These are phyloP conservation scores for Fusarium sambucinum DNA, from an alignment of 2,329 filamentous ascomycete species.

Conservation along the genomic window DNA sequence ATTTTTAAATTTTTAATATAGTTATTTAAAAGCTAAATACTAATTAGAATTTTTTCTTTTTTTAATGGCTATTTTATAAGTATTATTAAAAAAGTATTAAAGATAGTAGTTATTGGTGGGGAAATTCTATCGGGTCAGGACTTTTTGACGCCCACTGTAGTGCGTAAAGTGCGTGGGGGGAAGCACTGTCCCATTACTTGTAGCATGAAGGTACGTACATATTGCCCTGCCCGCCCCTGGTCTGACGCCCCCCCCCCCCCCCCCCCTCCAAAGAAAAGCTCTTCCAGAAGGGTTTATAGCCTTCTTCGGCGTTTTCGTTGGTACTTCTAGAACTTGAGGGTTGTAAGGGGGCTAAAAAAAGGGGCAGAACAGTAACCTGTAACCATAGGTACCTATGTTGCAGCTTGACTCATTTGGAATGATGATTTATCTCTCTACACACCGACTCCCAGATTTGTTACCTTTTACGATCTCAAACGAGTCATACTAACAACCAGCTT, in stretches of 20 bases:
- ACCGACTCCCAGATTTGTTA: neutral
- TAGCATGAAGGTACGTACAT: neutral
- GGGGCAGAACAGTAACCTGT: neutral
- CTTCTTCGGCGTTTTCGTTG: slow-evolving; percentile 25
- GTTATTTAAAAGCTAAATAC: too few relatives aligned
- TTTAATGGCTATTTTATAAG: too few relatives aligned
- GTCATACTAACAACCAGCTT: slow-evolving; percentile 11
- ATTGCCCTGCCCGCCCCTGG: neutral
- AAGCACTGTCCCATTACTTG: neutral
- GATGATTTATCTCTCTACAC: slow-evolving; percentile 7
- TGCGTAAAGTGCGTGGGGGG: slow-evolving; percentile 9
- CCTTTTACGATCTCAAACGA: slow-evolving; percentile 4
- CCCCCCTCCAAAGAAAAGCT: slow-evolving; percentile 6
- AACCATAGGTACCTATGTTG: neutral
- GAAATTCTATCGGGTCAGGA: too few relatives aligned
- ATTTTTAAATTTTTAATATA: too few relatives aligned
- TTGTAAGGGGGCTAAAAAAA: neutral
- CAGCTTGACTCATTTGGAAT: slow-evolving; percentile 14
- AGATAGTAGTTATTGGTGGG: too few relatives aligned
- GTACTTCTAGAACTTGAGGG: slow-evolving; percentile 19
- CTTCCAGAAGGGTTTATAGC: slow-evolving; percentile 22
- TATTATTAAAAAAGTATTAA: too few relatives aligned
- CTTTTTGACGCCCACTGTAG: too few relatives aligned
- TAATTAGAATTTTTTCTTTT: too few relatives aligned
- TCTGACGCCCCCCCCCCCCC: slow-evolving; percentile 1